These are phyloP conservation scores for Candida broadrunensis DNA, from an alignment of 805 yeast genomes.

Conservation along the genomic window DNA sequence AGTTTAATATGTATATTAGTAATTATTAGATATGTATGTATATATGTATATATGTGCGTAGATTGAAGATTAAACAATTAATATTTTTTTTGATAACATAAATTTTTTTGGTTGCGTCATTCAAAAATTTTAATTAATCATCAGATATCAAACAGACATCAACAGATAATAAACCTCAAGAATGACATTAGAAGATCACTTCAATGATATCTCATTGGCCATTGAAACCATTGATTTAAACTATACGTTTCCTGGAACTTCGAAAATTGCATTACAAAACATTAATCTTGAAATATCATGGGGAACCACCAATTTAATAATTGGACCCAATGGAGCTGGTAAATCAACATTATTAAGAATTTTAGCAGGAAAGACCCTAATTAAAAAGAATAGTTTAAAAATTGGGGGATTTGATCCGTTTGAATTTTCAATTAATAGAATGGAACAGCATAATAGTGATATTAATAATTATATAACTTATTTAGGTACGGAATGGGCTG, in stretches of 20 bases:
- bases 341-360: constrained; percentile 84
- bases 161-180: too few species aligned
- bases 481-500: constrained; percentile 97
- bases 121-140: too few species aligned
- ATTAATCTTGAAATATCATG: constrained; percentile 61
- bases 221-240: constrained; percentile 63
- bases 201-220: constrained; percentile 30
- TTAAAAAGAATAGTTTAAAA: constrained; percentile 63
- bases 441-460: constrained; percentile 39
- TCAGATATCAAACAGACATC: too few species aligned
- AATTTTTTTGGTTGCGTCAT: too few species aligned
- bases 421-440: constrained; percentile 49
- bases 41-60: background rate
- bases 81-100: too few species aligned
- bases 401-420: constrained; percentile 92
- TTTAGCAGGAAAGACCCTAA: constrained; percentile 87
- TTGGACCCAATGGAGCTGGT: constrained; percentile 98
- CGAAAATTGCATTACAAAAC: constrained; percentile 64
- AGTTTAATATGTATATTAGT: too few species aligned
- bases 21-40: too few species aligned
- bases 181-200: constrained; percentile 1
- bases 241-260: constrained; percentile 61
- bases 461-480: constrained; percentile 62
- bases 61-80: too few species aligned
- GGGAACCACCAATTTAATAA: constrained; percentile 70